phyloP scores from a whole-genome alignment of 176 grass and related monocot genomes.

The Pharus latifolius region DNA sequence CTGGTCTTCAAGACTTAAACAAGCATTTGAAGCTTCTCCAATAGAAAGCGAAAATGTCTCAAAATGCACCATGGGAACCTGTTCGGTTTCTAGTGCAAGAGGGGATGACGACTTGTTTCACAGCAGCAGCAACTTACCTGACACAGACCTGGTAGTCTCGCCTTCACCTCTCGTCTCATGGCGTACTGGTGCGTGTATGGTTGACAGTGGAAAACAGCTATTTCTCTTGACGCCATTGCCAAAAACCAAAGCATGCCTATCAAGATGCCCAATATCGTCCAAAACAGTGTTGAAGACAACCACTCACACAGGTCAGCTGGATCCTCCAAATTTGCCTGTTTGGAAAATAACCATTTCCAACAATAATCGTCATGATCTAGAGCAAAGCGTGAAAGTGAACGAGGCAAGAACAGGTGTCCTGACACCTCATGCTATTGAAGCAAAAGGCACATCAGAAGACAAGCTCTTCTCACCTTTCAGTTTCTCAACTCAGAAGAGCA shows the following conservation, averaged over 20 bases:
- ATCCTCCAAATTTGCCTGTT: slow-evolving; percentile 30
- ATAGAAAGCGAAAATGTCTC: not conserved
- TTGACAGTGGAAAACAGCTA: slow-evolving; percentile 65
- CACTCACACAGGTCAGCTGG: not conserved
- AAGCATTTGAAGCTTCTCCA: slow-evolving; percentile 34
- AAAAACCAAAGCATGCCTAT: slow-evolving; percentile 32
- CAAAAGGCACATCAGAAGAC: slow-evolving; percentile 3
- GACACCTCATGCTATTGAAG: slow-evolving; percentile 11
- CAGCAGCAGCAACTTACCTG: slow-evolving; percentile 9
- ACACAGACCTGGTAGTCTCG: slow-evolving; percentile 40
- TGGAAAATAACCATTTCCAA: slow-evolving; percentile 25
- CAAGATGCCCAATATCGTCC: slow-evolving; percentile 30
- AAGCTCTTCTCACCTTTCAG: slow-evolving; percentile 8
- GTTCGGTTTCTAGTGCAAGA: slow-evolving; percentile 21
- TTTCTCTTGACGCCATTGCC: slow-evolving; percentile 82
- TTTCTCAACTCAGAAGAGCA: slow-evolving; percentile 45
- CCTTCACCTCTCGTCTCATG: slow-evolving; percentile 92
- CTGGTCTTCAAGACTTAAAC: slow-evolving; percentile 61
- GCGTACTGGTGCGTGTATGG: slow-evolving; percentile 54
- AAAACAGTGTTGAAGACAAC: slow-evolving; percentile 13
- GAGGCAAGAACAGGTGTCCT: not conserved
- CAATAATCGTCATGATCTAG: not conserved
- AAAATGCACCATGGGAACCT: not conserved
- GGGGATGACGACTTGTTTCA: not conserved
- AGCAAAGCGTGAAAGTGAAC: slow-evolving; percentile 19